phyloP scores from a whole-genome alignment of 768 basidiomycete species.

The Leucocoprinus leucothites region DNA sequence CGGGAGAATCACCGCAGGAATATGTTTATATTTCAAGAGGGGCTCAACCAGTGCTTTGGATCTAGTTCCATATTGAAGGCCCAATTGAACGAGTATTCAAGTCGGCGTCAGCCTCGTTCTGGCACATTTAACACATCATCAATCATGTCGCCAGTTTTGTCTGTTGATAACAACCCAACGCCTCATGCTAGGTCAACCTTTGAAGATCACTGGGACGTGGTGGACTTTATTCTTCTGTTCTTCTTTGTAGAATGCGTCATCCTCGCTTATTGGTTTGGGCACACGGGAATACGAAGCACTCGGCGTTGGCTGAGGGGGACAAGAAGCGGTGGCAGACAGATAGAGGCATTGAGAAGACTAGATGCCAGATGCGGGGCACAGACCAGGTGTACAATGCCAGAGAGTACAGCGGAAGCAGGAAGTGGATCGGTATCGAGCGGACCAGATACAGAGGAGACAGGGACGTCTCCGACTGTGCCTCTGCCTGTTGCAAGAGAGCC shows the following conservation, averaged over 20 bases:
- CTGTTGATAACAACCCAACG: neutral
- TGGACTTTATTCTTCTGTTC: neutral
- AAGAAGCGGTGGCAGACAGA: neutral
- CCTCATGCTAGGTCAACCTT: neutral
- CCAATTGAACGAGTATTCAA: neutral
- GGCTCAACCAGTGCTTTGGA: no score
- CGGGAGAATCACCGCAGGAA: no score
- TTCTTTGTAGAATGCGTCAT: neutral
- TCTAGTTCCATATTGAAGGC: neutral
- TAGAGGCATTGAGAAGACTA: neutral
- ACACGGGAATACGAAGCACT: neutral
- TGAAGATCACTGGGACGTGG: neutral
- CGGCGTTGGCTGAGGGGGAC: neutral
- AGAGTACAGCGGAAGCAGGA: neutral
- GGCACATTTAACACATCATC: neutral
- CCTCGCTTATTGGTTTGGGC: neutral
- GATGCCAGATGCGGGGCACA: neutral
- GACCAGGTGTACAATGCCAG: neutral
- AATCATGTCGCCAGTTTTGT: neutral
- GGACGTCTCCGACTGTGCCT: neutral
- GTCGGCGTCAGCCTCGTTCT: neutral
- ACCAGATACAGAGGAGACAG: neutral
- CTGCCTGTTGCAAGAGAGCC: neutral
- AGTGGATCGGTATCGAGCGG: neutral
- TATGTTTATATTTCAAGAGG: no score